Base-by-base conservation (phyloP, 1,284 basidiomycete genomes). In the Microstroma glucosiphilum region DNA sequence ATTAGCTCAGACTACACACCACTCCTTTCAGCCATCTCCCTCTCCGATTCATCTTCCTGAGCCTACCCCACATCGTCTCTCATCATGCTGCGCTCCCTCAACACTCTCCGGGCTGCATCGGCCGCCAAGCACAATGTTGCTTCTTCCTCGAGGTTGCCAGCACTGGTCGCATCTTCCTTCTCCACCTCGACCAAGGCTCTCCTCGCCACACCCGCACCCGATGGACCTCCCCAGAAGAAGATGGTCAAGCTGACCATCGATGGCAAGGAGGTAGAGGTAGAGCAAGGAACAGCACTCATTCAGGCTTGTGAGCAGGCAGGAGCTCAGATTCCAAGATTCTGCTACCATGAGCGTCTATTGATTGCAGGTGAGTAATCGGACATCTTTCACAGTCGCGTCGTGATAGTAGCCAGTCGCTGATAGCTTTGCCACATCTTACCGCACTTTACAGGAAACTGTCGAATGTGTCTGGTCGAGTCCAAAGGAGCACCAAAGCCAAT, bases 401-500 rank as follows among this genome's bases (percentile, higher is more conserved):
- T 48, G 17, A 12, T 12, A 17, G 3, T 12, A n/a, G 17, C 43
- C 17, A 17, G 15, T 48, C 43, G 43, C 43, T 48, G 17, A 48
- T 12, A 3, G 43, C 17, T 12, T 48, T 37, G 30, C 48, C 48
- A 51, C 21, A 51, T 21, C 48, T 59, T 3, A 3, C 49, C 56
- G 42, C 48, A 60, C 6, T 58, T 21, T 23, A 12, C 76, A 23
- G 77, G 77, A 46, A 79, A 79, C 70, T 79, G 77, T 64, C 73
- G 77, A 42, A 79, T 79, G 94, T 98, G 94, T 81, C 83, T 98
- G 54, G 94, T 98, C 60, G 94, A 98, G 81, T 92, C 96, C 63
- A 78, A 94, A 81, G 86, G 91, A 68, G 92, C 92, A 64, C 92
- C 92, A 60, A 96, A 96, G 83, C 92, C 92, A 87, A 80, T 68